Evolutionary conservation across 371 early-diverging fungal genomes (phyloP).

Genomic region (Mortierella sp.): DNA sequence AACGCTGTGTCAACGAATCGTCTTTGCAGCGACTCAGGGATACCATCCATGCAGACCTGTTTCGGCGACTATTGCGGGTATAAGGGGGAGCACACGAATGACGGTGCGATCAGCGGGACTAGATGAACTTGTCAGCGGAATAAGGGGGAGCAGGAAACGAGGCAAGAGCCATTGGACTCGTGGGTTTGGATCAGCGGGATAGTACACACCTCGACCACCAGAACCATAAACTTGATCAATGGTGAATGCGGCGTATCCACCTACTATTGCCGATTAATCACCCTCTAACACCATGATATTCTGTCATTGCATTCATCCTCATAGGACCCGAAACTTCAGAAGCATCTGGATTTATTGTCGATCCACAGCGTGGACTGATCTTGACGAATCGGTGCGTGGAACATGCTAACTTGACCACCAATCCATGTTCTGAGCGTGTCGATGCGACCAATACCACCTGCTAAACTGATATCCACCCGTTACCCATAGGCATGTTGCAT

Average conservation of each 20-base stretch:
- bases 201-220: no score
- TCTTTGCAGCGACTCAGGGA: no score
- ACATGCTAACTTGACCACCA: background rate
- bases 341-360: slow-evolving; percentile 96
- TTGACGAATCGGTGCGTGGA: slow-evolving; percentile 76
- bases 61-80: no score
- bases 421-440: no score
- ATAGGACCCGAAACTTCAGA: slow-evolving; percentile 56
- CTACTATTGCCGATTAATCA: no score
- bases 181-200: no score
- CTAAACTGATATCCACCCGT: no score
- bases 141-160: background rate
- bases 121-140: background rate
- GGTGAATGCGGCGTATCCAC: background rate
- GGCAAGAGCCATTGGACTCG: no score
- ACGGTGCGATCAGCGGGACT: background rate
- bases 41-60: no score
- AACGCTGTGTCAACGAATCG: no score
- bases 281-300: background rate
- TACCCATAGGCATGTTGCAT: slow-evolving; percentile 83
- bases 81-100: background rate
- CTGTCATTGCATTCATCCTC: background rate
- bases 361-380: slow-evolving; percentile 87
- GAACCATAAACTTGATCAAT: background rate
- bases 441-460: no score